Base-by-base conservation (phyloP, 2,329 filamentous ascomycete genomes). In the Clonostachys chloroleuca region DNA sequence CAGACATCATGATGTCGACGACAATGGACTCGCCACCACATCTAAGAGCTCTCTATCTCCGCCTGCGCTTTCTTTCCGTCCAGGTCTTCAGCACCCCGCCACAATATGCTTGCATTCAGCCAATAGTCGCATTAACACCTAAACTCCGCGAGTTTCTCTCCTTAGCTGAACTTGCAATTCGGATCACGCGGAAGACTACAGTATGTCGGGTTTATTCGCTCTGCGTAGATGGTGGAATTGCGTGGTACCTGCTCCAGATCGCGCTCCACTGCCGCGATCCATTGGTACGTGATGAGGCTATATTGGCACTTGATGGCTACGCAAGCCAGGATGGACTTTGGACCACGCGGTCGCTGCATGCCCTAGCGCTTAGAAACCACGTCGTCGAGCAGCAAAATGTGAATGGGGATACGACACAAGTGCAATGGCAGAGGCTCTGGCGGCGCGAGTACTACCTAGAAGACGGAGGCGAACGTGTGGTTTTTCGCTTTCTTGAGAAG, bases 281-380 rank as follows among this genome's bases (percentile, higher is more conserved):
- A 0, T 12, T 63, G 1, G 46, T 54, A 1, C 63, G 65, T 8
- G 61, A 67, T 5, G 52, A 67, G 41, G 65, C 64, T 1, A 49
- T 56, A 0, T 51, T 50, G 49, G 55, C 64, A 48, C 20, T 67
- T n/a, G 55, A 49, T 44, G 61, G 63, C 34, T 67, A 67, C 39
- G 60, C 62, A 0, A 56, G 57, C 12, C 59, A 65, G 18, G 64
- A 67, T 30, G 63, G 64, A 0, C 47, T 67, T 1, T 67, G 56
- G 59, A 61, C 55, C 12, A 54, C 57, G 2, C 54, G 48, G 1
- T 51, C 60, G 0, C 42, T 67, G 3, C 61, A 65, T 44, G 47
- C 50, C 2, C 16, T 66, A 6, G 57, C 61, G 0, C 14, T 54
- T 16, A 52, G 52, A 20, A 65, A 60, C 10, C 56, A 55, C 4